These are phyloP conservation scores for Aspergillus diversus DNA, from an alignment of 495 filamentous ascomycete species.

Conservation along the genomic window DNA sequence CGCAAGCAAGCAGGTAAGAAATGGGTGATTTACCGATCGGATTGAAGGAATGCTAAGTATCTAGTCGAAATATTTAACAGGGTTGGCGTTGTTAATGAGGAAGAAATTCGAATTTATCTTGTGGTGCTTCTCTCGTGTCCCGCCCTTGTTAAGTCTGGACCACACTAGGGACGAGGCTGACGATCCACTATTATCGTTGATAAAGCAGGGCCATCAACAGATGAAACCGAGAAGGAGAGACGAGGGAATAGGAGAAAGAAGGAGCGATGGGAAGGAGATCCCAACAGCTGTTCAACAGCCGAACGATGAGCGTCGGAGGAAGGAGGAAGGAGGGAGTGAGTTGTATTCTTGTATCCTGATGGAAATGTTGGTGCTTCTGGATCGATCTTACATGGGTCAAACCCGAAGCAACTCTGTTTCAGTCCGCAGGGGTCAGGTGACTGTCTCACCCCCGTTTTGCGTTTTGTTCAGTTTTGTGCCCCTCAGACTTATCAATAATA, in stretches of 20 bases:
- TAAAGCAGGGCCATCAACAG: conserved; percentile 7
- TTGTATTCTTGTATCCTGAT: background rate
- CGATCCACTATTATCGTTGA: conserved; percentile 12
- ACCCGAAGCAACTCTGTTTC: conserved; percentile 3
- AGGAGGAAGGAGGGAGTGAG: background rate
- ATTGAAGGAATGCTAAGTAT: background rate
- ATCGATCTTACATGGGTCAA: conserved; percentile 8
- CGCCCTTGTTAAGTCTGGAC: conserved; percentile 17
- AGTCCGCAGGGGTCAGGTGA: background rate
- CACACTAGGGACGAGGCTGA: conserved; percentile 14
- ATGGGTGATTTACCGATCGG: background rate
- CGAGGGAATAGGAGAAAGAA: background rate
- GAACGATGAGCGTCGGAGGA: background rate
- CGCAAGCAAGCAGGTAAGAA: background rate
- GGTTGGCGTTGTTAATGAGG: too few relatives aligned
- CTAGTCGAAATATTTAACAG: too few relatives aligned
- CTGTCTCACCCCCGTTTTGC: background rate
- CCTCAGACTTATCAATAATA: background rate
- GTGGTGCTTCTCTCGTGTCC: conserved; percentile 6
- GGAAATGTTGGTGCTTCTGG: background rate
- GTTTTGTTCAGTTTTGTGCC: background rate
- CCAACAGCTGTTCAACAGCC: conserved; percentile 6
- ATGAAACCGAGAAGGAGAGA: background rate
- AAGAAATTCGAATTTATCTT: background rate
- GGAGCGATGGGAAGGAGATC: background rate